Percentiles rank a stretch among this genome's conserved stretches.
phyloP scores from a whole-genome alignment of 2,329 filamentous ascomycete genomes.

The Diaporthe sp. region DNA sequence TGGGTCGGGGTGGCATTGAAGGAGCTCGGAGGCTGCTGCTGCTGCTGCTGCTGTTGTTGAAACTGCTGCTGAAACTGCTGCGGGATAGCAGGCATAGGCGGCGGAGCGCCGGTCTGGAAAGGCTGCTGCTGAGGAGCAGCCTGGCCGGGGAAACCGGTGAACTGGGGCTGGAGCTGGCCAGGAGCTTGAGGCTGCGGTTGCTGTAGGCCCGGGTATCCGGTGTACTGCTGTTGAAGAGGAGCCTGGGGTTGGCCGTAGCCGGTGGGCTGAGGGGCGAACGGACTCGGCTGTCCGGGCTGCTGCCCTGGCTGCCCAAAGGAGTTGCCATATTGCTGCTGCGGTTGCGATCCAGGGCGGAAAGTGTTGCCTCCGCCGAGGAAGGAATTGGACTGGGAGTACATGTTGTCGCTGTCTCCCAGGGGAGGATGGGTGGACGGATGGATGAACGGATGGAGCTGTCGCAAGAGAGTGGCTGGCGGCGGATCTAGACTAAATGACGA shows the following conservation, averaged over 20 bases:
- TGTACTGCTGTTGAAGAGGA: conserved; percentile 69
- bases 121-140: conserved; percentile 65
- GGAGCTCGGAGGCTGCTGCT: conserved; percentile 58
- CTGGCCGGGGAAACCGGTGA: conserved; percentile 73
- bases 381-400: conserved; percentile 93
- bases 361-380: conserved; percentile 85
- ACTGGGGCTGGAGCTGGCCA: conserved; percentile 74
- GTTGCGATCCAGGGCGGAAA: conserved; percentile 75
- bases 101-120: conserved; percentile 72
- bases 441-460: conserved; percentile 6
- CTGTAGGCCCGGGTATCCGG: conserved; percentile 70
- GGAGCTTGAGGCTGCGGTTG: conserved; percentile 70
- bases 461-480: conserved; percentile 29
- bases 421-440: conserved; percentile 10
- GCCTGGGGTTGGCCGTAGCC: conserved; percentile 67
- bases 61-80: conserved; percentile 72
- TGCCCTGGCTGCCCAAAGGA: conserved; percentile 57
- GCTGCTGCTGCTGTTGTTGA: conserved; percentile 66
- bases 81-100: conserved; percentile 69
- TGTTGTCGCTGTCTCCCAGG: conserved; percentile 55
- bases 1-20: conserved; percentile 67
- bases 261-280: conserved; percentile 72
- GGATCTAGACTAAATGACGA: conserved; percentile 36
- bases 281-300: conserved; percentile 60
- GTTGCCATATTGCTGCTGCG: conserved; percentile 62